phyloP scores from a whole-genome alignment of 345 rosid species.

The Schrenkiella parvula region DNA sequence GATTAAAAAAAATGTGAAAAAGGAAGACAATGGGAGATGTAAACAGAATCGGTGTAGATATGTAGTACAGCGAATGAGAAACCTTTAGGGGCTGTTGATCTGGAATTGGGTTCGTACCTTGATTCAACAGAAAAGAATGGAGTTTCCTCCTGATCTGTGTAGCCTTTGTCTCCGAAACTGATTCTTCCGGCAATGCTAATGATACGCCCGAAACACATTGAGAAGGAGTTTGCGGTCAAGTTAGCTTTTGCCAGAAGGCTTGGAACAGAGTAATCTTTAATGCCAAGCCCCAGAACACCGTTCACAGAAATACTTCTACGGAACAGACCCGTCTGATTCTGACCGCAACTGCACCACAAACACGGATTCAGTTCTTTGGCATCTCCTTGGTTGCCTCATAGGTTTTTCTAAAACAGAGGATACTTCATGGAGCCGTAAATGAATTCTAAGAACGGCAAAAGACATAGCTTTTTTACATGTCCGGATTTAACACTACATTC shows the following conservation, averaged over 20 bases:
- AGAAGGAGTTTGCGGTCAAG: constrained; percentile 64
- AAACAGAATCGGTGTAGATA: not conserved
- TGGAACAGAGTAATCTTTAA: constrained; percentile 67
- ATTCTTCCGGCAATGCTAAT: constrained; percentile 63
- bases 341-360: constrained; percentile 67
- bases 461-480: not conserved
- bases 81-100: not conserved
- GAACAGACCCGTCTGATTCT: constrained; percentile 69
- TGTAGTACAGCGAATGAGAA: not conserved
- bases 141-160: constrained; percentile 64
- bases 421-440: not conserved
- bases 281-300: constrained; percentile 89
- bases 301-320: constrained; percentile 51
- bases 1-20: not conserved
- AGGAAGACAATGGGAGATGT: not conserved
- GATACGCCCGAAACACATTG: constrained; percentile 67
- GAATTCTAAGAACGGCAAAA: not conserved
- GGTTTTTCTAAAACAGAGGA: not conserved
- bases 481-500: not conserved
- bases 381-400: not conserved
- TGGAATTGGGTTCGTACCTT: constrained; percentile 39
- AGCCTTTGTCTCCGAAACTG: constrained; percentile 85
- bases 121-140: constrained; percentile 52
- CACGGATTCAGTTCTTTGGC: not conserved
- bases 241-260: constrained; percentile 69